Percentiles rank a stretch among this genome's conserved stretches.
Conservation (phyloP, 176 grass and related monocot species). For the Zoysia pacifica region DNA sequence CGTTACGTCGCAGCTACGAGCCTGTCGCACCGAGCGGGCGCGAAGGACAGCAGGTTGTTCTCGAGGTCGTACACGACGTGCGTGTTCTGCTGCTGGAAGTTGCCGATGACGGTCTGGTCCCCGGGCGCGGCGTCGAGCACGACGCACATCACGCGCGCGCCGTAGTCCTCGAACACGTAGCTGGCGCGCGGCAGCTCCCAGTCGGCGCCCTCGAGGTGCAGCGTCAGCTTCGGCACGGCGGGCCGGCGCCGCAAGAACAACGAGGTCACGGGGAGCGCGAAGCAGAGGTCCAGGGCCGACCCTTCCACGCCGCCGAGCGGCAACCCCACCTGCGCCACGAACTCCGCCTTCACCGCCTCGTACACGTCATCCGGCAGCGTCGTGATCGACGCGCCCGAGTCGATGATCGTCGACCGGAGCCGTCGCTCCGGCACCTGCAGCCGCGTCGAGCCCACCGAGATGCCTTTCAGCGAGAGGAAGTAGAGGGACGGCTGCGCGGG, state of each 20-base stretch:
- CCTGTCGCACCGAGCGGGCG: constrained; percentile 42
- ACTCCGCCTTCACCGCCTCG: constrained; percentile 62
- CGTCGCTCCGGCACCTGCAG: constrained; percentile 35
- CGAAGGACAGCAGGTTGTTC: constrained; percentile 44
- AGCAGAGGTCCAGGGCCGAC: constrained; percentile 68
- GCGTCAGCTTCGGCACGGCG: constrained; percentile 41
- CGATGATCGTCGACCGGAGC: constrained; percentile 65
- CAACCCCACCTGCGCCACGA: constrained; percentile 52
- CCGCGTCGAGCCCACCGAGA: constrained; percentile 36
- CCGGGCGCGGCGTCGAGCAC: neutral
- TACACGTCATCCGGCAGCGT: constrained; percentile 55
- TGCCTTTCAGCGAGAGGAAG: constrained; percentile 46
- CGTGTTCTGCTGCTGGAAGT: constrained; percentile 71
- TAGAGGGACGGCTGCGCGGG: neutral
- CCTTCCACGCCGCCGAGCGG: constrained; percentile 23
- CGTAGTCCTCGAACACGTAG: constrained; percentile 40
- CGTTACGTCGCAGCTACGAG: no score
- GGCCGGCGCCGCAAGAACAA: constrained; percentile 19
- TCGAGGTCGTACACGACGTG: constrained; percentile 63
- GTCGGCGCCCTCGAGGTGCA: constrained; percentile 60
- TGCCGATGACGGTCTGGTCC: constrained; percentile 48
- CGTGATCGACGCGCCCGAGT: constrained; percentile 73
- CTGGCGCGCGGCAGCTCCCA: constrained; percentile 55
- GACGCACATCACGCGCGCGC: no score
- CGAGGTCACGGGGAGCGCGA: constrained; percentile 29